Percentiles rank a stretch among this genome's conserved stretches.
Conservation (phyloP, 768 basidiomycete species). For the Dentipellis fragilis region DNA sequence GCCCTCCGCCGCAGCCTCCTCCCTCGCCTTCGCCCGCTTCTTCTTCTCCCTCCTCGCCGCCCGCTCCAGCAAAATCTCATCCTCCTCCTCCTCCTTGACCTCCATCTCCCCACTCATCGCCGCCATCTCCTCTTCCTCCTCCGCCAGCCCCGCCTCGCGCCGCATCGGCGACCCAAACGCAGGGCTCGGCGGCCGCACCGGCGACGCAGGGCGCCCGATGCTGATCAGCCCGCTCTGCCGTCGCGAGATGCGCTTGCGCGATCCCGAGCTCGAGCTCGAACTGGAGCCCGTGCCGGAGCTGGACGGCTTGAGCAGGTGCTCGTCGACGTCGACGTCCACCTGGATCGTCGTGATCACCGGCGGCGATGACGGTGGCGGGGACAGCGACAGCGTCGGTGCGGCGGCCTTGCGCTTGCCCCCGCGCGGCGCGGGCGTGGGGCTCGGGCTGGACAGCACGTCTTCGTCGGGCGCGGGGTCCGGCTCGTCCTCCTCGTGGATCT, state of each 20-base stretch:
- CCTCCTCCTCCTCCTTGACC: slow-evolving; percentile 23
- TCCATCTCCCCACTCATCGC: slow-evolving; percentile 20
- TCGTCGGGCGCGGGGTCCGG: slow-evolving; percentile 31
- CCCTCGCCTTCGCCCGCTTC: slow-evolving; percentile 33
- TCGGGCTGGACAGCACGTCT: slow-evolving; percentile 29
- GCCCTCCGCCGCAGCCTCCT: slow-evolving; percentile 20
- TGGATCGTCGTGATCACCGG: slow-evolving; percentile 16
- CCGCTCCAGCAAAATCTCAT: slow-evolving; percentile 28
- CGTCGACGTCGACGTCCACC: slow-evolving; percentile 24
- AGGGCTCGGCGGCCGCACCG: slow-evolving; percentile 52
- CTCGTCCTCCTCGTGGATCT: slow-evolving; percentile 63
- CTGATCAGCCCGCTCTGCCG: slow-evolving; percentile 47
- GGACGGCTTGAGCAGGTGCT: slow-evolving; percentile 18
- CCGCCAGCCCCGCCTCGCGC: slow-evolving; percentile 43
- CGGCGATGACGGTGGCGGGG: slow-evolving; percentile 15
- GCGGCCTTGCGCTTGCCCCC: slow-evolving; percentile 38
- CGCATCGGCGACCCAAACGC: slow-evolving; percentile 56
- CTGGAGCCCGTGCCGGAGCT: slow-evolving; percentile 5
- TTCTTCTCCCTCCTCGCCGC: slow-evolving; percentile 39
- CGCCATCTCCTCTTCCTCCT: slow-evolving; percentile 43
- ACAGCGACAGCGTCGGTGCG: slow-evolving; percentile 16
- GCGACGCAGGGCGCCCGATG: slow-evolving; percentile 23
- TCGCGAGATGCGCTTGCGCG: slow-evolving; percentile 26
- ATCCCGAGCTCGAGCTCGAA: no score
- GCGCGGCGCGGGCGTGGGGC: slow-evolving; percentile 27